Percentiles rank a stretch among this genome's conserved stretches.
Conservation (phyloP, 805 yeast species). For the Candida nonsorbophila region DNA sequence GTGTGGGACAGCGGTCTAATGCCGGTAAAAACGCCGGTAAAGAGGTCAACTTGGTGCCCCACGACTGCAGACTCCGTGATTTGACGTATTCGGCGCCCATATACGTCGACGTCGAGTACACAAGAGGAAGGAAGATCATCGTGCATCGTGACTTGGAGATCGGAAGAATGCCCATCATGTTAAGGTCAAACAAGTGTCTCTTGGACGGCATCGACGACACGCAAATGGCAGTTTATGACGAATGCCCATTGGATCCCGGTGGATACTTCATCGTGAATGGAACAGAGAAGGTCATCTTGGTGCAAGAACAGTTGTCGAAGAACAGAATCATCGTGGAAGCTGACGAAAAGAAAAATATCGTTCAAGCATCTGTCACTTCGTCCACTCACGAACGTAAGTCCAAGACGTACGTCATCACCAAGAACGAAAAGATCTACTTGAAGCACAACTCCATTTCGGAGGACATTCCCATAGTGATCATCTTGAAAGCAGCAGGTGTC, state of each 20-base stretch:
- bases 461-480: constrained; percentile 91
- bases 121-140: constrained; percentile 89
- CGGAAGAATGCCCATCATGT: constrained; percentile 99
- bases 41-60: constrained; percentile 77
- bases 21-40: constrained; percentile 28
- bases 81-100: constrained; percentile 93
- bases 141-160: constrained; percentile 87
- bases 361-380: constrained; percentile 96
- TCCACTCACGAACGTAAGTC: constrained; percentile 98
- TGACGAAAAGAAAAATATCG: constrained; percentile 88
- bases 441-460: constrained; percentile 95
- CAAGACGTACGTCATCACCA: constrained; percentile 91
- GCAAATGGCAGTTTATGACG: constrained; percentile 84
- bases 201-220: constrained; percentile 70
- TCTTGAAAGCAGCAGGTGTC: constrained; percentile 91
- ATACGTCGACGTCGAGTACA: constrained; percentile 94
- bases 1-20: constrained; percentile 75
- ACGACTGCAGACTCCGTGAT: constrained; percentile 92
- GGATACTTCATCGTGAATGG: constrained; percentile 98
- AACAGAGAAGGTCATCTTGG: constrained; percentile 93
- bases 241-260: constrained; percentile 98
- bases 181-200: constrained; percentile 88
- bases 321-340: constrained; percentile 98
- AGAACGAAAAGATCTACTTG: constrained; percentile 80
- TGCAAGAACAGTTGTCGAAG: constrained; percentile 94